Base-by-base conservation (phyloP, 2,329 filamentous ascomycete species). In the Fusarium sulawesiense region DNA sequence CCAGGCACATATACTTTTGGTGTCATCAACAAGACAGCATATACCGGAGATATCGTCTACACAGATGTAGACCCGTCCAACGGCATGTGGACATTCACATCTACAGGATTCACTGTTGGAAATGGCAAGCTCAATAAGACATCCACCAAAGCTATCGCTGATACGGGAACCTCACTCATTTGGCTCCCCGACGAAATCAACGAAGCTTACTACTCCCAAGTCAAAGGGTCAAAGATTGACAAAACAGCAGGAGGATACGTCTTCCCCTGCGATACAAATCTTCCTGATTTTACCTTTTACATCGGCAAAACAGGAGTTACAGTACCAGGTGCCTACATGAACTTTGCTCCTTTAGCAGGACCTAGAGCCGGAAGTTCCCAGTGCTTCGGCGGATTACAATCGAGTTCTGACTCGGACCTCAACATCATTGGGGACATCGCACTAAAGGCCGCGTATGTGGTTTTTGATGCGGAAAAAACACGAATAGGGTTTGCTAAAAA, bases 1-100 rank as follows among this genome's bases (percentile, higher is more conserved):
- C 66, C 77, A 5, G 92, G 92, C 37, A 85, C 86, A 46, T 94
- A 93, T 80, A 90, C 93, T 74, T 94, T 94, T 76, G 92, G 92
- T 64, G 84, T 80, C 68, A 89, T 94, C 74, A 90, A 94, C 78
- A 75, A 75, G 2, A 81, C 80, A 56, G 89, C 92, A 73, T 92
- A 91, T 77, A 82, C 77, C 4, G 92, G 91, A 42, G 72, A 84
- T 2, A 84, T 94, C 73, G 79, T 84, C 20, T 93, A 89, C 76
- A 83, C 89, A 27, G 81, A 85, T 14, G 84, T 93, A 66, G 87
- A 93, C 76, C 84, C 70, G 73, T 83, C 81, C 40, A 78, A 88
- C 29, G 90, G 90, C 16, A 91, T 87, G 82, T 93, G 91, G 91
- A 80, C 83, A 32, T 91, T 92, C 81, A 79, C 66, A 9, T 68